Percentiles rank a stretch among this genome's conserved stretches.
Conservation (phyloP, 208 protist species). For the Herpetomonas tarakana region DNA sequence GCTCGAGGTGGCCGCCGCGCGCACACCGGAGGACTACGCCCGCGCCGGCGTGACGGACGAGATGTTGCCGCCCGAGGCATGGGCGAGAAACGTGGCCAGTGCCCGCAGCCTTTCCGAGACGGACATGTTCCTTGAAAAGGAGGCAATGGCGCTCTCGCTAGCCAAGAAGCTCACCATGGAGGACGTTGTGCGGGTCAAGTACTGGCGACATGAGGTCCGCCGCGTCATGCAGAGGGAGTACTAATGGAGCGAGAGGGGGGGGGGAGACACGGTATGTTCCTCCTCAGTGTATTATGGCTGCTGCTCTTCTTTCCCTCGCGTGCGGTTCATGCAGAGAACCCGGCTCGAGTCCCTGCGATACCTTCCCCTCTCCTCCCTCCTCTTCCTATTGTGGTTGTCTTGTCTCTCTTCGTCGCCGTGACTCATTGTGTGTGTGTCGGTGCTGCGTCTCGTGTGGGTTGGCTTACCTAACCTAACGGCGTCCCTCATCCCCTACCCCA, state of each 20-base stretch:
- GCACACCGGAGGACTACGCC: slow-evolving; percentile 38
- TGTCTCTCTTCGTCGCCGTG: neutral
- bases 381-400: too few species aligned
- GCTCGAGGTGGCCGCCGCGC: slow-evolving; percentile 10
- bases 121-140: slow-evolving; percentile 33
- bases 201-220: slow-evolving; percentile 63
- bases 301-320: neutral
- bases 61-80: slow-evolving; percentile 9
- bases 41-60: slow-evolving; percentile 21
- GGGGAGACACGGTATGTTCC: too few species aligned
- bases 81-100: slow-evolving; percentile 3
- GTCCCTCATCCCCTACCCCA: too few species aligned
- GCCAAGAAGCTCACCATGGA: slow-evolving; percentile 45
- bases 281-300: too few species aligned
- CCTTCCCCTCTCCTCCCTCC: too few species aligned
- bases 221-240: slow-evolving; percentile 60
- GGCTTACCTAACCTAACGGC: neutral
- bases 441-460: neutral
- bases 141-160: slow-evolving; percentile 44
- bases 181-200: slow-evolving; percentile 67
- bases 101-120: neutral
- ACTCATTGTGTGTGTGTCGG: neutral
- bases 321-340: too few species aligned
- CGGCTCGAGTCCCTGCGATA: too few species aligned
- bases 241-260: slow-evolving; percentile 9